Evolutionary conservation across 2,329 filamentous ascomycete species (phyloP).

Genomic region (Rhynchosporium graminicola): DNA sequence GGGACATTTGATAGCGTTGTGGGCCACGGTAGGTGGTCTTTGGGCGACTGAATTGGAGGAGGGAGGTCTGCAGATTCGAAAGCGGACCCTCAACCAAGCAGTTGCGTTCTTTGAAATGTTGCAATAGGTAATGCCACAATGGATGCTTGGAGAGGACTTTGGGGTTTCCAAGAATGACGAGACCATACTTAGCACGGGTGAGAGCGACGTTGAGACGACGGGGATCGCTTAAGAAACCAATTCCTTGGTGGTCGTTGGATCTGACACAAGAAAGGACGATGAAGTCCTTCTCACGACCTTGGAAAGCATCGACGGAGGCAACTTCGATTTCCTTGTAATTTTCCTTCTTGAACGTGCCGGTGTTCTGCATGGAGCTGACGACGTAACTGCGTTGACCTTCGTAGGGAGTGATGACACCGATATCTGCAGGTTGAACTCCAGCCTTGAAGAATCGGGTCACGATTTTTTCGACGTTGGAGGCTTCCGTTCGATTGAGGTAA

Average conservation of each 20-base stretch:
- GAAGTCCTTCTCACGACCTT: constrained; percentile 98
- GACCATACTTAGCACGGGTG: constrained; percentile 93
- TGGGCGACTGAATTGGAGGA: constrained; percentile 91
- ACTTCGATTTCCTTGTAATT: constrained; percentile 98
- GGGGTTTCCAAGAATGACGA: constrained; percentile 95
- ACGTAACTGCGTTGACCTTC: constrained; percentile 98
- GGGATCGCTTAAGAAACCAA: constrained; percentile 97
- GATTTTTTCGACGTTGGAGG: constrained; percentile 96
- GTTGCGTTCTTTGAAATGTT: constrained; percentile 96
- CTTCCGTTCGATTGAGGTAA: constrained; percentile 96
- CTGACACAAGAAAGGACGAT: constrained; percentile 97
- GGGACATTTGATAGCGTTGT: constrained; percentile 81
- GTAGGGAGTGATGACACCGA: constrained; percentile 98
- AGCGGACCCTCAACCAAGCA: constrained; percentile 95
- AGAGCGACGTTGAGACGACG: constrained; percentile 96
- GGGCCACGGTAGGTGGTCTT: constrained; percentile 90
- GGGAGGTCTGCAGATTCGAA: constrained; percentile 91
- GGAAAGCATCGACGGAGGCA: constrained; percentile 96
- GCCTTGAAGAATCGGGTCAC: constrained; percentile 99
- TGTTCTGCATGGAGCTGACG: constrained; percentile 98
- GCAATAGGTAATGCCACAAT: constrained; percentile 90
- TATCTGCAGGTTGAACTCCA: constrained; percentile 88
- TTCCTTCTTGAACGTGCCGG: constrained; percentile 96
- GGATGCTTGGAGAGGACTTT: constrained; percentile 98
- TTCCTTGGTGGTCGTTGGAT: constrained; percentile 98